These are phyloP conservation scores for Monascus purpureus DNA, from an alignment of 495 filamentous ascomycete genomes.

Conservation along the genomic window DNA sequence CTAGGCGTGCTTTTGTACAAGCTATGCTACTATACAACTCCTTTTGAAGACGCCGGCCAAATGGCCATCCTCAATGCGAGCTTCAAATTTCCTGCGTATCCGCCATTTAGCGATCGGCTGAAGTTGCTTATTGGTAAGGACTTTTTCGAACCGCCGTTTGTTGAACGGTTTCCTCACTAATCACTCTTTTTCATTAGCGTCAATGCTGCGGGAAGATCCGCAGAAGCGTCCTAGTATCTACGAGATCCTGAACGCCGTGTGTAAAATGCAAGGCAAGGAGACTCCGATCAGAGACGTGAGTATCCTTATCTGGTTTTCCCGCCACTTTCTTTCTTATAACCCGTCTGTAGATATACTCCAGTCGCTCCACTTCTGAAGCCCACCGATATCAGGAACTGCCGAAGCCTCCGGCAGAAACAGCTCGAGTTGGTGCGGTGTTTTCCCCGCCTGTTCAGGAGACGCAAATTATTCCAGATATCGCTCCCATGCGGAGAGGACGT, in stretches of 20 bases:
- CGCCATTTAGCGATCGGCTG: constrained; percentile 74
- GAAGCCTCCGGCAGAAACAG: constrained; percentile 36
- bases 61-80: constrained; percentile 96
- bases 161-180: constrained; percentile 18
- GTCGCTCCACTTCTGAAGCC: constrained; percentile 47
- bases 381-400: constrained; percentile 50
- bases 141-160: background rate
- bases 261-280: constrained; percentile 75
- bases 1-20: constrained; percentile 93
- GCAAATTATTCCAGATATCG: constrained; percentile 72
- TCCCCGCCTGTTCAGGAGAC: constrained; percentile 51
- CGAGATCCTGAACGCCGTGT: constrained; percentile 73
- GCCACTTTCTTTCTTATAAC: constrained; percentile 6
- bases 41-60: constrained; percentile 94
- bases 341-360: constrained; percentile 82
- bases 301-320: constrained; percentile 3
- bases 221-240: constrained; percentile 83
- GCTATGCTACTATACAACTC: constrained; percentile 97
- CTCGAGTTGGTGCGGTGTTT: constrained; percentile 56
- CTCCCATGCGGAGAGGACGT: constrained; percentile 85
- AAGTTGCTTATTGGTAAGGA: constrained; percentile 80
- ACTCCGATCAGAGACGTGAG: constrained; percentile 86
- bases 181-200: constrained; percentile 37
- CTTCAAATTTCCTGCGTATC: constrained; percentile 83
- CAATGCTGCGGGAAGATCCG: constrained; percentile 80